These are phyloP conservation scores for Kwoniella dendrophila DNA, from an alignment of 768 basidiomycete genomes.

Conservation along the genomic window DNA sequence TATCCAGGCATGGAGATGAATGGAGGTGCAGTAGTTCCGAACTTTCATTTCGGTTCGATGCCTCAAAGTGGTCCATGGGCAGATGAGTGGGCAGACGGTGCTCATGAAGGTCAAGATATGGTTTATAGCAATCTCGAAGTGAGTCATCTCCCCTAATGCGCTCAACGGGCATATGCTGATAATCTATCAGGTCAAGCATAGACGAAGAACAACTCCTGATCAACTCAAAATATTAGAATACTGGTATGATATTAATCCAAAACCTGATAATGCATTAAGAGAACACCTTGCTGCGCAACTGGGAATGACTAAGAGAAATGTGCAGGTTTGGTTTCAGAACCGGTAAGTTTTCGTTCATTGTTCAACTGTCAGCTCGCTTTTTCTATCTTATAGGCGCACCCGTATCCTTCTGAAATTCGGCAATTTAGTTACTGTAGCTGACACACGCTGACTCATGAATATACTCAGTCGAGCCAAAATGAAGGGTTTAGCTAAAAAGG, in stretches of 20 bases:
- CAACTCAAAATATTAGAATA: conserved; percentile 89
- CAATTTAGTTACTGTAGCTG: not conserved
- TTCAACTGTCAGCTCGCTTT: not conserved
- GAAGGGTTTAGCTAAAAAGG: conserved; percentile 39
- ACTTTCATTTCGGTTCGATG: conserved; percentile 20
- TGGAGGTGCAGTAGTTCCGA: conserved; percentile 10
- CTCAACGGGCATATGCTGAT: not conserved
- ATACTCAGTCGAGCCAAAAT: conserved; percentile 42
- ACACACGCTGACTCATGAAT: not conserved
- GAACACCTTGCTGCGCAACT: conserved; percentile 79
- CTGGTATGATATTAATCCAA: conserved; percentile 83
- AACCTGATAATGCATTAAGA: conserved; percentile 75
- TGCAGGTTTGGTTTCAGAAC: conserved; percentile 72
- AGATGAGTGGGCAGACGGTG: conserved; percentile 21
- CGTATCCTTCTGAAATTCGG: too few relatives aligned
- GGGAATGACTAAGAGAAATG: conserved; percentile 89
- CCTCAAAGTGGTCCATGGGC: conserved; percentile 7
- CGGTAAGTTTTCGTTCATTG: conserved; percentile 33
- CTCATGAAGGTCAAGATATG: conserved; percentile 23
- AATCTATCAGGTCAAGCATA: conserved; percentile 76
- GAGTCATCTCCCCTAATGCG: not conserved
- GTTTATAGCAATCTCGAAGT: conserved; percentile 27
- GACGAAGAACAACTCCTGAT: conserved; percentile 81
- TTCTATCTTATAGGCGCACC: too few relatives aligned
- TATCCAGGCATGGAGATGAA: conserved; percentile 11